Conservation (phyloP, 2,329 filamentous ascomycete species). For the Cryphonectria radicalis region DNA sequence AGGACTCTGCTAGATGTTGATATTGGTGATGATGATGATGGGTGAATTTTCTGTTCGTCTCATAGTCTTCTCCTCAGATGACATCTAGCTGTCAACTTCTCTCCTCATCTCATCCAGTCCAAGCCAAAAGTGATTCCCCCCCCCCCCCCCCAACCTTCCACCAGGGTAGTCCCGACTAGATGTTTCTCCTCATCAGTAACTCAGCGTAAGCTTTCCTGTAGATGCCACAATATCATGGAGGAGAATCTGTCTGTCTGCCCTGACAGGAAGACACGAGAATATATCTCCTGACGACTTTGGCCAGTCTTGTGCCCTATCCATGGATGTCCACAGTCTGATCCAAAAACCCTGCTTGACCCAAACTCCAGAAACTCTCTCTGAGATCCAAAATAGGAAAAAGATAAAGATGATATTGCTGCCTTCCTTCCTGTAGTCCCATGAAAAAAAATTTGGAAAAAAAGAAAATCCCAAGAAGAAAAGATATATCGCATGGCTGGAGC, state of each 20-base stretch:
- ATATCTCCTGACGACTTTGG: not conserved
- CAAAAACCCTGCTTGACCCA: not conserved
- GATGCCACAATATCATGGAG: not conserved
- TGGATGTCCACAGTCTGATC: not conserved
- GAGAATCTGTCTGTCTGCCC: not conserved
- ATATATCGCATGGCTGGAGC: conserved; percentile 20
- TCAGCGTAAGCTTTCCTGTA: not conserved
- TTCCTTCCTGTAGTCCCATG: not conserved
- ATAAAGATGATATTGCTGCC: too few species aligned
- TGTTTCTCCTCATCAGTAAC: not conserved
- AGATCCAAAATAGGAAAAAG: not conserved
- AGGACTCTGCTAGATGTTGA: not conserved
- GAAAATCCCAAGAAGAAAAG: not conserved
- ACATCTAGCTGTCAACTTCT: not conserved
- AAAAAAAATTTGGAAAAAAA: not conserved
- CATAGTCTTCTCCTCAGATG: not conserved
- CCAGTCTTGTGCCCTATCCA: not conserved
- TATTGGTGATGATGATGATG: not conserved
- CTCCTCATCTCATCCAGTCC: not conserved
- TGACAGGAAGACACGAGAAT: not conserved
- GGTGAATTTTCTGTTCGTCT: not conserved
- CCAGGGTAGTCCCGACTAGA: not conserved
- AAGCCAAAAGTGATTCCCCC: not conserved
- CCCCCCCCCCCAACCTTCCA: not conserved
- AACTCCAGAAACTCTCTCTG: not conserved